Evolutionary conservation across 169 alveolate species (phyloP).

Genomic region (Toxoplasma gondii): DNA sequence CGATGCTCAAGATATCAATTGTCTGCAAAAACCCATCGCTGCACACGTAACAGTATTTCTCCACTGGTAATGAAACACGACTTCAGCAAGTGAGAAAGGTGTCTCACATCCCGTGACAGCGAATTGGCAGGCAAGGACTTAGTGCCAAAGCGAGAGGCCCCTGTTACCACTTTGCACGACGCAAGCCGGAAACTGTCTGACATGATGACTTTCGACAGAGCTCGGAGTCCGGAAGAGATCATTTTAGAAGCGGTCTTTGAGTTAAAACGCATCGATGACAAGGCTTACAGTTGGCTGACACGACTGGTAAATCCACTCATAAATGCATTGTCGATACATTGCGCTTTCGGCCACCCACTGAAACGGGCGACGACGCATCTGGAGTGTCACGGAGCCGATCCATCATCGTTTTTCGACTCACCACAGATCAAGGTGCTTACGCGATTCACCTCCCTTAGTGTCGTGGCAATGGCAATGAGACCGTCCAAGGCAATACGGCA

Average conservation of each 20-base stretch:
- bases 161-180: too few relatives aligned
- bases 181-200: too few relatives aligned
- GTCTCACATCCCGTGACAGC: too few relatives aligned
- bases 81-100: too few relatives aligned
- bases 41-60: background rate
- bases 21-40: background rate
- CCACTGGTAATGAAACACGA: background rate
- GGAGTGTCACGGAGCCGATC: background rate
- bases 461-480: conserved; percentile 5
- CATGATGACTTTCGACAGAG: too few relatives aligned
- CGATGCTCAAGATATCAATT: background rate
- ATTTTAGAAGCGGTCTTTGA: too few relatives aligned
- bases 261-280: too few relatives aligned
- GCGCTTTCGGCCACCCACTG: background rate
- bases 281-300: too few relatives aligned
- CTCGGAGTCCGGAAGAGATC: too few relatives aligned
- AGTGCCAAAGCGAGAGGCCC: too few relatives aligned
- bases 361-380: background rate
- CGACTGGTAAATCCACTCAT: too few relatives aligned
- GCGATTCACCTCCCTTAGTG: background rate
- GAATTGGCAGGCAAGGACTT: too few relatives aligned
- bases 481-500: conserved; percentile 9
- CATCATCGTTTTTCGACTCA: background rate
- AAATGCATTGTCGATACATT: background rate
- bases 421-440: background rate